Conservation (phyloP, 176 grass and related monocot species). For the Musa itinerans region DNA sequence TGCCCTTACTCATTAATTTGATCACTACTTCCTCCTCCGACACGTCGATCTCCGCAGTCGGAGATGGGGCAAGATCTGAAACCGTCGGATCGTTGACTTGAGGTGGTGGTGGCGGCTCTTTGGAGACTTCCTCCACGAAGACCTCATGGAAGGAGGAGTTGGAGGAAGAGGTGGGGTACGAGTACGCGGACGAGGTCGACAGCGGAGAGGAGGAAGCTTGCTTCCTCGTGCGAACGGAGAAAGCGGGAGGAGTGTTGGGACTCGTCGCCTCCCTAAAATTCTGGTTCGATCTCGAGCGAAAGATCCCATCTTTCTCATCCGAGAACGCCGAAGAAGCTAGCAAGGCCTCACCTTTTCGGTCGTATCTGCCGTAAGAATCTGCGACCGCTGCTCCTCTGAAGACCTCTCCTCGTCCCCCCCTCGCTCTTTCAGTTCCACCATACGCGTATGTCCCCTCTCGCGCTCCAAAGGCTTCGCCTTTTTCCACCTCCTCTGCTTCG, state of each 20-base stretch:
- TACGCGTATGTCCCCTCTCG: neutral
- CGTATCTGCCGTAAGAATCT: neutral
- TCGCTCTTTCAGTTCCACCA: neutral
- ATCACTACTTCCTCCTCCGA: constrained; percentile 29
- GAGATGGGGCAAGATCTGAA: neutral
- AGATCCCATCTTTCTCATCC: neutral
- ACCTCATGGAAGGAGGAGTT: constrained; percentile 5
- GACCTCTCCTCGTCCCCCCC: neutral
- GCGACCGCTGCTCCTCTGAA: neutral
- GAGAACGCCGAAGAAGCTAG: neutral
- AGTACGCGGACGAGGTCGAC: constrained; percentile 15
- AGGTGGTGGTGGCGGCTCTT: neutral
- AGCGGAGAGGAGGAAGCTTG: constrained; percentile 8
- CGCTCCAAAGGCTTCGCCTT: neutral
- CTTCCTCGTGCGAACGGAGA: constrained; percentile 3
- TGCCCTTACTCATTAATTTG: constrained; percentile 13
- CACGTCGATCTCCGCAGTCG: neutral
- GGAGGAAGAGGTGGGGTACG: constrained; percentile 9
- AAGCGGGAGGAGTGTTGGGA: neutral
- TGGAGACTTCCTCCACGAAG: neutral
- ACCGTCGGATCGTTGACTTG: neutral
- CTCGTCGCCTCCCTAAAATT: neutral
- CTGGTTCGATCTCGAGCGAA: neutral
- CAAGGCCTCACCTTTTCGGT: neutral
- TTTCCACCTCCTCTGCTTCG: neutral